Conservation (phyloP, 2,329 filamentous ascomycete species). For the Fusarium sp. region DNA sequence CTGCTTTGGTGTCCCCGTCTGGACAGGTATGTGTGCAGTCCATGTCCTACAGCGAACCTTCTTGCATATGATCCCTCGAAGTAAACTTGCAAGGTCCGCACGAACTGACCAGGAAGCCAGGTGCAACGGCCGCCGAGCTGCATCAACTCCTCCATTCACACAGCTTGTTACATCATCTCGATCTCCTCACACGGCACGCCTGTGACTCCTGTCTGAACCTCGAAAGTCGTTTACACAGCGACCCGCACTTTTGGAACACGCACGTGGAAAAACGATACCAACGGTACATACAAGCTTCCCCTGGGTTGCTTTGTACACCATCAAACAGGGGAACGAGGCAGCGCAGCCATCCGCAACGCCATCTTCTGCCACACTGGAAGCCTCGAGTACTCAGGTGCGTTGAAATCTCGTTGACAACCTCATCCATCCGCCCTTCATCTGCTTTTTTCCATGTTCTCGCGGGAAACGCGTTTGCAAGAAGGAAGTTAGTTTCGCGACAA, state of each 20-base stretch:
- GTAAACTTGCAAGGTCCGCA: slow-evolving; percentile 32
- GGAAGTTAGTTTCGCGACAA: slow-evolving; percentile 22
- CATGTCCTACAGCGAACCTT: slow-evolving; percentile 25
- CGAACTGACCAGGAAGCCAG: slow-evolving; percentile 40
- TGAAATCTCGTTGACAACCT: slow-evolving; percentile 2
- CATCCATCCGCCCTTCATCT: slow-evolving; percentile 5
- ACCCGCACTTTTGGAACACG: slow-evolving; percentile 43
- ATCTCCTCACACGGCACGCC: slow-evolving; percentile 24
- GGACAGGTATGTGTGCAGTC: slow-evolving; percentile 28
- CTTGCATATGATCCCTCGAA: slow-evolving; percentile 31
- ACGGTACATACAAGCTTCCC: slow-evolving; percentile 15
- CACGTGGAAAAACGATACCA: slow-evolving; percentile 45
- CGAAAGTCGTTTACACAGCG: slow-evolving; percentile 42
- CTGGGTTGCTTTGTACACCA: slow-evolving; percentile 24
- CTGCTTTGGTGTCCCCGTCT: slow-evolving; percentile 27
- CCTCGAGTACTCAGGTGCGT: slow-evolving; percentile 18
- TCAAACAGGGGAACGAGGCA: slow-evolving; percentile 16
- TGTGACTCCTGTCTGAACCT: slow-evolving; percentile 33
- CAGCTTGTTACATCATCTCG: slow-evolving; percentile 32
- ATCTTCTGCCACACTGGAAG: slow-evolving; percentile 10
- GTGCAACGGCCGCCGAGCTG: slow-evolving; percentile 33
- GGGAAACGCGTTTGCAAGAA: slow-evolving; percentile 21
- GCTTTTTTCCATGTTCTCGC: neutral
- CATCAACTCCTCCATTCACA: slow-evolving; percentile 29
- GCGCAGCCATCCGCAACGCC: slow-evolving; percentile 12